Percentiles rank a stretch among this genome's conserved stretches.
Conservation (phyloP, 495 filamentous ascomycete species). For the Penicillium pulvis region DNA sequence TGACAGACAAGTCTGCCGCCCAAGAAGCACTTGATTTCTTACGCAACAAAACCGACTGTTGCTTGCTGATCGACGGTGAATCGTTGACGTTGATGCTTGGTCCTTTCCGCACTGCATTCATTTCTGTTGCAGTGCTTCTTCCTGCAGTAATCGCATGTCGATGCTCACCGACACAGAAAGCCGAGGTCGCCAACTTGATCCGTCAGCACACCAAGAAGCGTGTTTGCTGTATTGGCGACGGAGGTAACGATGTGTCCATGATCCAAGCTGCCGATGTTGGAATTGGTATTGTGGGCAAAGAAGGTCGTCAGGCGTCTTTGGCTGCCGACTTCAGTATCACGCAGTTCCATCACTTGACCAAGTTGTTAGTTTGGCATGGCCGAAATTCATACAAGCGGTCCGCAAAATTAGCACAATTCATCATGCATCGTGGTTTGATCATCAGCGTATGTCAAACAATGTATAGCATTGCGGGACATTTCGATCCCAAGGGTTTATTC, state of each 20-base stretch:
- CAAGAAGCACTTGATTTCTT: slow-evolving; percentile 87
- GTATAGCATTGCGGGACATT: slow-evolving; percentile 88
- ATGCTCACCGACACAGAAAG: slow-evolving; percentile 97
- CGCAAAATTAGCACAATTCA: slow-evolving; percentile 95
- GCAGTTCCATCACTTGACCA: slow-evolving; percentile 94
- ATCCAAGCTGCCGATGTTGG: slow-evolving; percentile 98
- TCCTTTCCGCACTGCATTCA: slow-evolving; percentile 81
- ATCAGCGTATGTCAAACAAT: slow-evolving; percentile 96
- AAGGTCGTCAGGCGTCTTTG: slow-evolving; percentile 90
- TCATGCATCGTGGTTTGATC: slow-evolving; percentile 95
- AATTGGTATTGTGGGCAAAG: slow-evolving; percentile 97
- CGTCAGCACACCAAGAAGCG: slow-evolving; percentile 90
- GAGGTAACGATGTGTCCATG: slow-evolving; percentile 98
- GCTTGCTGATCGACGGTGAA: slow-evolving; percentile 93
- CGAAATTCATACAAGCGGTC: slow-evolving; percentile 94
- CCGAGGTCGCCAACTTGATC: slow-evolving; percentile 88
- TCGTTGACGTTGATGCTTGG: slow-evolving; percentile 80
- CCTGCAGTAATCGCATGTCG: slow-evolving; percentile 95
- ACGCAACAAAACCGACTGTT: slow-evolving; percentile 82
- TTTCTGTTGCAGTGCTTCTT: slow-evolving; percentile 81
- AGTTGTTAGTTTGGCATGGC: slow-evolving; percentile 97
- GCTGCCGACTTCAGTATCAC: slow-evolving; percentile 96
- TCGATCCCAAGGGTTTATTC: slow-evolving; percentile 93
- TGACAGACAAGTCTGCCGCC: slow-evolving; percentile 58
- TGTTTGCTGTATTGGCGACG: slow-evolving; percentile 95